phyloP scores from a whole-genome alignment of 2,329 filamentous ascomycete genomes.

The Sodiomyces alkalinus region DNA sequence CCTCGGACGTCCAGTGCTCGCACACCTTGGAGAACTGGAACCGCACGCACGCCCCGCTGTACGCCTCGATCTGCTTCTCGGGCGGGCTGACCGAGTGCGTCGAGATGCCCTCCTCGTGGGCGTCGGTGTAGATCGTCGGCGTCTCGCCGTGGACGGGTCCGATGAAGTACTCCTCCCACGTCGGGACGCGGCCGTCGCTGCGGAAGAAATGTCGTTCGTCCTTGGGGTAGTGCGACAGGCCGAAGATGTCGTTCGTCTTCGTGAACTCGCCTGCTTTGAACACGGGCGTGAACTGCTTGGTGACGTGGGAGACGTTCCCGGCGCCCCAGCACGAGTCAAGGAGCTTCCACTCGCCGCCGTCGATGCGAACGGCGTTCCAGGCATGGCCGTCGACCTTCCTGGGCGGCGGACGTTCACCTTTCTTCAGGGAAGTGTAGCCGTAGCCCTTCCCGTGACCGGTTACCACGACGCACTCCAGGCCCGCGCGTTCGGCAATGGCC shows the following conservation, averaged over 20 bases:
- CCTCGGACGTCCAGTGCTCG: constrained; percentile 66
- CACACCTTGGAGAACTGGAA: constrained; percentile 74
- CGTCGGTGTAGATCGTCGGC: constrained; percentile 28
- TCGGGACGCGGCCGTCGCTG: constrained; percentile 48
- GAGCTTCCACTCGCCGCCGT: constrained; percentile 79
- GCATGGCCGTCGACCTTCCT: constrained; percentile 55
- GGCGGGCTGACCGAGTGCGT: constrained; percentile 46
- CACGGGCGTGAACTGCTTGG: constrained; percentile 44
- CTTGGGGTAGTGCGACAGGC: constrained; percentile 61
- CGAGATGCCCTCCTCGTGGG: constrained; percentile 34
- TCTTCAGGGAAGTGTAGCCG: constrained; percentile 47
- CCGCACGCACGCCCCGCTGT: constrained; percentile 41
- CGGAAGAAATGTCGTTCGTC: constrained; percentile 59
- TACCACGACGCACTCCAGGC: constrained; percentile 62
- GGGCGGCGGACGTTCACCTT: constrained; percentile 51
- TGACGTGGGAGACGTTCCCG: constrained; percentile 42
- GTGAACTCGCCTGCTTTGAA: constrained; percentile 53
- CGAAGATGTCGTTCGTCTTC: constrained; percentile 62
- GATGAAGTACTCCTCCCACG: constrained; percentile 72
- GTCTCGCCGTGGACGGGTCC: constrained; percentile 38
- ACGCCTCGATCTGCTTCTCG: constrained; percentile 42
- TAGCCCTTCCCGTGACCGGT: constrained; percentile 77
- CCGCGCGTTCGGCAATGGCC: constrained; percentile 62
- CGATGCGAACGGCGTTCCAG: constrained; percentile 86
- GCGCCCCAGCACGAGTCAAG: constrained; percentile 91